A percentile compares a stretch with the other conserved stretches of the same genome.
These are phyloP conservation scores for Elsinoe necatrix DNA, from an alignment of 2,329 filamentous ascomycete species.

Conservation along the genomic window DNA sequence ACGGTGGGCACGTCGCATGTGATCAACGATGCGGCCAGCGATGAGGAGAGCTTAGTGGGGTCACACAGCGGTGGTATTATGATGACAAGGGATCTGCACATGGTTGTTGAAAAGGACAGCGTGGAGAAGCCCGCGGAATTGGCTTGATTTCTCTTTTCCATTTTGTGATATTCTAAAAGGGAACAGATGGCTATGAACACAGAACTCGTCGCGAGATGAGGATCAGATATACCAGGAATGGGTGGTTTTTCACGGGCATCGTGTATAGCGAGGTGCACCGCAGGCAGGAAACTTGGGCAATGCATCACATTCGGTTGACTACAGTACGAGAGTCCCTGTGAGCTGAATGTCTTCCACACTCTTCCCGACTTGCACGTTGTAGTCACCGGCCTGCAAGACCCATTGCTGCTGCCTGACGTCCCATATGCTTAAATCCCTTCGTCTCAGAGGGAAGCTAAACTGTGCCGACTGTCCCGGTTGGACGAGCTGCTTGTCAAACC, in stretches of 20 bases:
- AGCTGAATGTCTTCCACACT: conserved; percentile 29
- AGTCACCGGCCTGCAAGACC: conserved; percentile 39
- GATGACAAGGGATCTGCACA: neutral
- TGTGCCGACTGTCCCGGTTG: conserved; percentile 25
- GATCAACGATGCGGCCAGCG: neutral
- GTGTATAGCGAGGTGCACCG: neutral
- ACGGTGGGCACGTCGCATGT: neutral
- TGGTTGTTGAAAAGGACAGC: neutral
- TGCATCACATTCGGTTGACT: neutral
- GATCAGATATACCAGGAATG: neutral
- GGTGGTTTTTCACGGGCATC: neutral
- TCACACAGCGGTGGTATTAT: neutral
- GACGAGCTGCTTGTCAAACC: conserved; percentile 28
- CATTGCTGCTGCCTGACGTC: conserved; percentile 42
- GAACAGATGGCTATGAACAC: neutral
- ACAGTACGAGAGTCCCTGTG: conserved; percentile 17
- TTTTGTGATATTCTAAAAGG: neutral
- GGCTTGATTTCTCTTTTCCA: neutral
- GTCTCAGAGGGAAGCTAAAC: conserved; percentile 32
- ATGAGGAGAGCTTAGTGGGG: neutral
- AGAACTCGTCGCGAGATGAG: neutral
- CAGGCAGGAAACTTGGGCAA: neutral
- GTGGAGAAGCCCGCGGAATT: neutral
- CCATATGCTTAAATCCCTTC: conserved; percentile 44
- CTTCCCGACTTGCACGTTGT: conserved; percentile 40